phyloP scores from a whole-genome alignment of 495 filamentous ascomycete species.

The Aspergillus conjunctus region DNA sequence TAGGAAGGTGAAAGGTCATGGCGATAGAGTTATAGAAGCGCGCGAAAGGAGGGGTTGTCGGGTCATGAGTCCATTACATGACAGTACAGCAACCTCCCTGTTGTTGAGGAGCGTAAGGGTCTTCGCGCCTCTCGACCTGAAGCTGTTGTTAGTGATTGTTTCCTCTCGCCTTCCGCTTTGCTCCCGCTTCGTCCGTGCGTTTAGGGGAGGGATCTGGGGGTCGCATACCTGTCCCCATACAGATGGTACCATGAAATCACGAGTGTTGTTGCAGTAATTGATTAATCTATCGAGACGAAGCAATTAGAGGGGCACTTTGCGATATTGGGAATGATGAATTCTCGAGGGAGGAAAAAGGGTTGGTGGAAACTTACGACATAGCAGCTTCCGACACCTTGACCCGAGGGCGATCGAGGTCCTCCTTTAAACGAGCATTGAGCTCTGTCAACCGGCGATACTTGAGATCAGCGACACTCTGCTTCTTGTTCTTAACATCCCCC shows the following conservation, averaged over 20 bases:
- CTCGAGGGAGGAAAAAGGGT: not conserved
- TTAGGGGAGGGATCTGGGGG: conserved; percentile 6
- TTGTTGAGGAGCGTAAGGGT: conserved; percentile 95
- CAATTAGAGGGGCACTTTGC: conserved; percentile 6
- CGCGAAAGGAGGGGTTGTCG: conserved; percentile 17
- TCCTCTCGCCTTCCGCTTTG: not conserved
- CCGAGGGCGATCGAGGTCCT: conserved; percentile 91
- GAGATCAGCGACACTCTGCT: conserved; percentile 97
- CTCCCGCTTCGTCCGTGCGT: not conserved
- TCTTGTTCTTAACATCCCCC: conserved; percentile 86
- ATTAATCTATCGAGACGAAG: conserved; percentile 69
- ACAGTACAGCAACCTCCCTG: conserved; percentile 87
- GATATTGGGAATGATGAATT: not conserved
- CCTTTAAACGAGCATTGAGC: conserved; percentile 88
- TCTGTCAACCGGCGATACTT: conserved; percentile 95
- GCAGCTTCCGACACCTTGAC: conserved; percentile 95
- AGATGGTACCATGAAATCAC: conserved; percentile 98
- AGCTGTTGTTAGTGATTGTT: conserved; percentile 11
- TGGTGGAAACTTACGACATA: conserved; percentile 69
- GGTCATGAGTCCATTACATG: conserved; percentile 67
- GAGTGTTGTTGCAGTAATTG: conserved; percentile 91
- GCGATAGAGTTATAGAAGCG: conserved; percentile 33
- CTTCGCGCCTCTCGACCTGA: conserved; percentile 84
- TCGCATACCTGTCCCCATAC: conserved; percentile 86
- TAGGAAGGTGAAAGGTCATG: conserved; percentile 35